Evolutionary conservation across 805 yeast genomes (phyloP), one percentile per base, ranked within the genome.

Genomic region (Candida sonorensis): DNA sequence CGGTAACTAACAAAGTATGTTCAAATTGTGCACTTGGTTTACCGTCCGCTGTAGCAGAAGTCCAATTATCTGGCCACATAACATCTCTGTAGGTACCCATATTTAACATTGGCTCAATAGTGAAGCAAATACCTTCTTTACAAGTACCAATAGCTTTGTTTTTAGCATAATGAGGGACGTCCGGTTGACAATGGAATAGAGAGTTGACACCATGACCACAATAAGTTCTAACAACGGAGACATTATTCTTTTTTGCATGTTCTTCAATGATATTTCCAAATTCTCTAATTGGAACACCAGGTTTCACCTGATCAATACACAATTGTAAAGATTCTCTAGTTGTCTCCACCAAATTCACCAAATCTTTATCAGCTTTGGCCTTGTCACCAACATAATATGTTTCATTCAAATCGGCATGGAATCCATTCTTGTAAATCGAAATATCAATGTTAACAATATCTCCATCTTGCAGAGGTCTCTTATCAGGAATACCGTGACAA

Each of bases 11-110:
- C 52, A 92, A 51, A 53, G 94, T 90, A 56, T 92, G 97, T 61
- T 92, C 95, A 49, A 92, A 92, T 59, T 92, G 98, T 1, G 98
- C 97, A 48, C 90, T 79, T 38, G 73, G 66, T 51, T 75, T 75
- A 34, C 98, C 98, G 54, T 92, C 98, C 25, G 77, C 77, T 12
- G 98, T 92, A 12, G 75, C 74, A 2, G 94, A 75, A 5, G 98
- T 92, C 98, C 98, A 92, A 58, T 85, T 82, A 58, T 92, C 98
- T 3, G 98, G 98, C 98, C 98, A 92, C 35, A 77, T 66, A 37
- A 72, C 60, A 58, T 88, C 97, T 51, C 74, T 74, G 64, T 74
- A 81, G 0, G 81, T 64, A 7, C 98, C 98, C 43, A 77, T 64
- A 53, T 85, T 82, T 45, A 92, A 74, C 98, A 92, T 92, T 28